Conservation (phyloP, 225 moss, liverwort and hornwort species). For the Asterella californica region DNA sequence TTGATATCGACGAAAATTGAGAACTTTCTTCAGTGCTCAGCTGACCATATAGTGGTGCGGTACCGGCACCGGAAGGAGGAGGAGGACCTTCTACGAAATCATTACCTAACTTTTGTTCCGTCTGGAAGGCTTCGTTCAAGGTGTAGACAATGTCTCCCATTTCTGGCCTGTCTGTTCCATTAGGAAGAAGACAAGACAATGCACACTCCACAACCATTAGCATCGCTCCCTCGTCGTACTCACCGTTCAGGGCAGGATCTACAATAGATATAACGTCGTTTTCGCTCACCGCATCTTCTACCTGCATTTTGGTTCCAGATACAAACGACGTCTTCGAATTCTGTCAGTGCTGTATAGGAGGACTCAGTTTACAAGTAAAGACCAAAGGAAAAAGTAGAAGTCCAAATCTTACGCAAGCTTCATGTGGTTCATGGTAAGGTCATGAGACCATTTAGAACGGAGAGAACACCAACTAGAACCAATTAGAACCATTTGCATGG, state of each 20-base stretch:
- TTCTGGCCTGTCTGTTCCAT: neutral
- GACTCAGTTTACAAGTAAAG: neutral
- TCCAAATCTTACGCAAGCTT: no score
- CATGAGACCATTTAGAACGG: no score
- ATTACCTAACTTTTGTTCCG: neutral
- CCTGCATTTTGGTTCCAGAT: neutral
- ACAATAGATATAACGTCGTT: neutral
- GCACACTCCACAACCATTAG: neutral
- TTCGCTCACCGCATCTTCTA: neutral
- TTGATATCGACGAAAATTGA: neutral
- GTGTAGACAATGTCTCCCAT: neutral
- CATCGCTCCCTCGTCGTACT: neutral
- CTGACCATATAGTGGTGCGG: neutral
- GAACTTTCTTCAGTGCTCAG: neutral
- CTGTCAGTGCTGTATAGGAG: neutral
- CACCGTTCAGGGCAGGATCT: conserved; percentile 1
- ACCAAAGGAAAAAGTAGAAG: no score
- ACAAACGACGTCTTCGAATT: neutral
- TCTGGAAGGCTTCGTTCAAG: neutral
- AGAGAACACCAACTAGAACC: no score
- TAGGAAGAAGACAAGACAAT: neutral
- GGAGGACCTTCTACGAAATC: neutral
- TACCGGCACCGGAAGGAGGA: no score
- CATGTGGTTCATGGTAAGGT: no score
- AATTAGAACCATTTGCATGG: no score